phyloP scores from a whole-genome alignment of 2,329 filamentous ascomycete genomes.

The Fusarium solani-melongenae region DNA sequence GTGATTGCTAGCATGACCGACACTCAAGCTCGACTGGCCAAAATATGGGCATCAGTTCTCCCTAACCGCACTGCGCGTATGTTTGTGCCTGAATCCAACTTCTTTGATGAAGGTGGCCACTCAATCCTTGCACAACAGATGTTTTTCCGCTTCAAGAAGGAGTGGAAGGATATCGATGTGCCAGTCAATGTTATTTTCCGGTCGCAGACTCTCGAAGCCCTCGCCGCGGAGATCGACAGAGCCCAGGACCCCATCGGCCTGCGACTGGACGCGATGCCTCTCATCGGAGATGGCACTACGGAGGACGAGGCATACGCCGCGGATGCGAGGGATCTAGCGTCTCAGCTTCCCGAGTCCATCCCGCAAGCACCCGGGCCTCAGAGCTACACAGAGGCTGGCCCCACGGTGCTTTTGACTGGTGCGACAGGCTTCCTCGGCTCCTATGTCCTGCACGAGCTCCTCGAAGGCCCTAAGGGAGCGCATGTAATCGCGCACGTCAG shows the following conservation, averaged over 20 bases:
- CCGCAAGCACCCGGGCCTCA: conserved; percentile 6
- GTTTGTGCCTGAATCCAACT: conserved; percentile 40
- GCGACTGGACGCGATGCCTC: conserved; percentile 12
- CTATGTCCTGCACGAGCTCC: conserved; percentile 80
- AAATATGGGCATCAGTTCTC: conserved; percentile 46
- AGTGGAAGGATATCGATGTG: conserved; percentile 37
- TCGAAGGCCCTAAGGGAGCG: conserved; percentile 54
- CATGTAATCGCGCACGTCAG: conserved; percentile 81
- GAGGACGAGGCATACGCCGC: conserved; percentile 59
- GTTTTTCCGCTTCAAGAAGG: conserved; percentile 62
- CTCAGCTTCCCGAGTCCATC: conserved; percentile 56
- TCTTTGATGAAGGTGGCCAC: conserved; percentile 53
- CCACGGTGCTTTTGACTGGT: conserved; percentile 73
- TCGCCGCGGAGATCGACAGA: conserved; percentile 33
- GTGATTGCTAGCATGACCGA: conserved; percentile 22
- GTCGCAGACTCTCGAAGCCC: conserved; percentile 34
- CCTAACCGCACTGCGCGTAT: conserved; percentile 4
- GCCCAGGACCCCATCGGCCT: conserved; percentile 36
- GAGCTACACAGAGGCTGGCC: conserved; percentile 38
- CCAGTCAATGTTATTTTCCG: conserved; percentile 37
- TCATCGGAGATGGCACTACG: conserved; percentile 9
- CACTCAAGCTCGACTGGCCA: conserved; percentile 21
- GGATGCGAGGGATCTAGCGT: conserved; percentile 59
- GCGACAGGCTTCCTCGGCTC: conserved; percentile 81
- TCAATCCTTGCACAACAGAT: conserved; percentile 74